Conservation (phyloP, 371 early-diverging fungal genomes). For the Mortierella sp. region DNA sequence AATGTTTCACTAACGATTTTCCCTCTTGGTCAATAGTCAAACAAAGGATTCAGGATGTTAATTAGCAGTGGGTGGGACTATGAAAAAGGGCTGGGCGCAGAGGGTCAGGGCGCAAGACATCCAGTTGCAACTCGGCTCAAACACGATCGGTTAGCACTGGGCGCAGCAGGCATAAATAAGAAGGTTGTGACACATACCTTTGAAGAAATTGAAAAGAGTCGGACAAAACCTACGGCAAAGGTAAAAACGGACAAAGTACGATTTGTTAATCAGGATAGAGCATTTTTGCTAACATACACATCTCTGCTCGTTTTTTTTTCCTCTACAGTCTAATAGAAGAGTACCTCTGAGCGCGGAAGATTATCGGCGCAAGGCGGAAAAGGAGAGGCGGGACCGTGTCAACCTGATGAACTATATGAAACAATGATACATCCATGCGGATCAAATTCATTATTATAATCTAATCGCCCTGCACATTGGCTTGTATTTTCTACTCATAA, state of each 20-base stretch:
- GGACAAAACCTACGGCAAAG: slow-evolving; percentile 22
- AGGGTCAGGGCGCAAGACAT: slow-evolving; percentile 61
- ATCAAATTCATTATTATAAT: slow-evolving; percentile 5
- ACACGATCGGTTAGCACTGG: slow-evolving; percentile 63
- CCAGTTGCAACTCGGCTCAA: slow-evolving; percentile 65
- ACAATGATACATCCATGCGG: background rate
- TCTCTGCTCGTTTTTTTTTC: background rate
- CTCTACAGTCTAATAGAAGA: slow-evolving; percentile 20
- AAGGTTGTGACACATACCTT: slow-evolving; percentile 48
- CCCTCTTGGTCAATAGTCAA: slow-evolving; percentile 14
- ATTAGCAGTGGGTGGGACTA: slow-evolving; percentile 67
- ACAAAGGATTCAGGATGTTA: slow-evolving; percentile 64
- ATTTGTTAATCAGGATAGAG: background rate
- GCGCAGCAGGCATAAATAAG: slow-evolving; percentile 38
- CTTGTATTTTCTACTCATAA: background rate
- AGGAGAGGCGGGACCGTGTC: slow-evolving; percentile 34
- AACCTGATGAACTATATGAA: slow-evolving; percentile 46
- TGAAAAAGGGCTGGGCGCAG: slow-evolving; percentile 64
- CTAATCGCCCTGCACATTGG: background rate
- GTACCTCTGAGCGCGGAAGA: slow-evolving; percentile 33
- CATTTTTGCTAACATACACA: background rate
- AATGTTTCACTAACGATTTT: background rate
- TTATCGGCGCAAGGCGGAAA: slow-evolving; percentile 33
- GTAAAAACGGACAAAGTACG: background rate
- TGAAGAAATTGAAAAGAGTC: slow-evolving; percentile 45